Evolutionary conservation across 148 eudicot genomes (phyloP).

Genomic region (Silene conica): DNA sequence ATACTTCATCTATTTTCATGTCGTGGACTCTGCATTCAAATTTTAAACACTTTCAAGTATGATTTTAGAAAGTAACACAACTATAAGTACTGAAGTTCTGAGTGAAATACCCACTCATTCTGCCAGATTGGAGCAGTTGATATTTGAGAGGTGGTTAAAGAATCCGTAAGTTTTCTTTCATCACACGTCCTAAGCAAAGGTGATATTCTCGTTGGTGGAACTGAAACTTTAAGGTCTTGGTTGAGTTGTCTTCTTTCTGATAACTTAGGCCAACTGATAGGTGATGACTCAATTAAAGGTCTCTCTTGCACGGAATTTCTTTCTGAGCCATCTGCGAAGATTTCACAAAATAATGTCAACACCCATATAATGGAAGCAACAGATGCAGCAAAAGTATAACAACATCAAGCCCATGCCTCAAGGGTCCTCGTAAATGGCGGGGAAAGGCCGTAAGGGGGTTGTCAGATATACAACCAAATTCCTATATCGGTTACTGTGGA

Average conservation of each 20-base stretch:
- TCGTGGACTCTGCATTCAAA: slow-evolving; percentile 25
- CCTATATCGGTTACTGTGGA: too few relatives aligned
- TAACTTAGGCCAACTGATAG: slow-evolving; percentile 18
- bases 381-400: background rate
- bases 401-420: too few relatives aligned
- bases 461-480: too few relatives aligned
- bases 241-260: slow-evolving; percentile 22
- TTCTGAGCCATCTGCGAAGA: slow-evolving; percentile 16
- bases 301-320: slow-evolving; percentile 18
- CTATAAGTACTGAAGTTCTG: background rate
- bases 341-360: slow-evolving; percentile 3
- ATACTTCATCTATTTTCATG: slow-evolving; percentile 14
- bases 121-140: slow-evolving; percentile 18
- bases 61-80: background rate
- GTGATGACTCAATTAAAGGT: slow-evolving; percentile 15
- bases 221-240: slow-evolving; percentile 22
- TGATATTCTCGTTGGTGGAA: slow-evolving; percentile 22
- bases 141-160: slow-evolving; percentile 12
- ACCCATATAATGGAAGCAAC: background rate
- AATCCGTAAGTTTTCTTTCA: slow-evolving; percentile 14
- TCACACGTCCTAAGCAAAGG: slow-evolving; percentile 22
- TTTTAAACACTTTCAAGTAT: background rate
- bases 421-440: too few relatives aligned
- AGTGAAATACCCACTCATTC: slow-evolving; percentile 23
- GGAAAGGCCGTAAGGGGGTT: too few relatives aligned